Evolutionary conservation across 1,139 yeast genomes (phyloP).

Genomic region (Hyphopichia pseudoburtonii): DNA sequence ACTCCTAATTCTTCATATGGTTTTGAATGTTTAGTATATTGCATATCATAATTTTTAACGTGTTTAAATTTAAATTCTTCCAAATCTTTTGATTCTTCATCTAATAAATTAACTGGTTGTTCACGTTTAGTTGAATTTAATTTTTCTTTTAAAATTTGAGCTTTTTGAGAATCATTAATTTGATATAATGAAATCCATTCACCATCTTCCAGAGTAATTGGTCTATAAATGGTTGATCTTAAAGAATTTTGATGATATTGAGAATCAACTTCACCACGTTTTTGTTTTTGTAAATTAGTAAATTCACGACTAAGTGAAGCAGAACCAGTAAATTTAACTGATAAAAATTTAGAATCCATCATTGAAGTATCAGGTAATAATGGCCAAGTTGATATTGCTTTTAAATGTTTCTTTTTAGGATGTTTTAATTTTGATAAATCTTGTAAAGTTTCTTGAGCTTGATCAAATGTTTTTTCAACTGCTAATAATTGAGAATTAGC

Average conservation of each 20-base stretch:
- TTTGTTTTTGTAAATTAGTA: slow-evolving; percentile 34
- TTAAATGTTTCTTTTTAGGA: slow-evolving; percentile 72
- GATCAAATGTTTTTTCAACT: slow-evolving; percentile 77
- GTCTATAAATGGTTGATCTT: slow-evolving; percentile 69
- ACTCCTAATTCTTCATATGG: slow-evolving; percentile 48
- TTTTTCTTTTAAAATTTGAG: slow-evolving; percentile 38
- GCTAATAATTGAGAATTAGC: slow-evolving; percentile 63
- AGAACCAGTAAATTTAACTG: slow-evolving; percentile 76
- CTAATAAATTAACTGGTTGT: slow-evolving; percentile 42
- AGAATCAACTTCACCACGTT: slow-evolving; percentile 37
- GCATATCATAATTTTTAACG: slow-evolving; percentile 80
- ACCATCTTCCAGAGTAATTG: slow-evolving; percentile 70
- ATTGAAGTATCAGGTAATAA: slow-evolving; percentile 86
- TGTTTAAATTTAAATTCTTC: slow-evolving; percentile 56
- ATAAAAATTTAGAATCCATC: slow-evolving; percentile 74
- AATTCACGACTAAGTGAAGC: slow-evolving; percentile 58
- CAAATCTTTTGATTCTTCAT: slow-evolving; percentile 38
- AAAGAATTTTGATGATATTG: slow-evolving; percentile 45
- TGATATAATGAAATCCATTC: slow-evolving; percentile 82
- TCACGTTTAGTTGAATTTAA: slow-evolving; percentile 53
- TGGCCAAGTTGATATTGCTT: slow-evolving; percentile 78
- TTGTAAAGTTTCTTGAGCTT: slow-evolving; percentile 48
- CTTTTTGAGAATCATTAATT: slow-evolving; percentile 23
- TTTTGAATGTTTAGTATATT: slow-evolving; percentile 47
- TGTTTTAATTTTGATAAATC: slow-evolving; percentile 56